A percentile compares a stretch with the other conserved stretches of the same genome.
phyloP scores from a whole-genome alignment of 2,329 filamentous ascomycete species.

The Cercospora brassicicola region DNA sequence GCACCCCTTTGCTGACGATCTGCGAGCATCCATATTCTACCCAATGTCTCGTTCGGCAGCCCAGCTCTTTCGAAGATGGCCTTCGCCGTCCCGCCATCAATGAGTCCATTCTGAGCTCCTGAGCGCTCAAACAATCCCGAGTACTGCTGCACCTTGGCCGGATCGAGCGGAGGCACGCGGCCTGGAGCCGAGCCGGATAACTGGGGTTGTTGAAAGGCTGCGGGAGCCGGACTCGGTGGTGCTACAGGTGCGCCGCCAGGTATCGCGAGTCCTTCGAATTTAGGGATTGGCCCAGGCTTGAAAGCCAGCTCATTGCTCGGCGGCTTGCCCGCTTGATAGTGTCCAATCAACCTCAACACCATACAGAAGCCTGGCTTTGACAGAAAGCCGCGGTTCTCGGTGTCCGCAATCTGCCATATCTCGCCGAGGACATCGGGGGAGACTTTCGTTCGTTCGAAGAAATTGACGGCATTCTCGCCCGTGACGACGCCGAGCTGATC shows the following conservation, averaged over 20 bases:
- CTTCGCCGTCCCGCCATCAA: slow-evolving; percentile 74
- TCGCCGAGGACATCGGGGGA: slow-evolving; percentile 83
- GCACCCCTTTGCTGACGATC: slow-evolving; percentile 91
- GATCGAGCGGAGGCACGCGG: slow-evolving; percentile 82
- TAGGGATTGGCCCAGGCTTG: slow-evolving; percentile 82
- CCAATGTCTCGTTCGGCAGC: slow-evolving; percentile 83
- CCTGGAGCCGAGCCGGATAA: slow-evolving; percentile 59
- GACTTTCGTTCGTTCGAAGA: slow-evolving; percentile 94
- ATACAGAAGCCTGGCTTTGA: slow-evolving; percentile 91
- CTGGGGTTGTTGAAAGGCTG: slow-evolving; percentile 35
- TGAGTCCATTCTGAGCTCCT: slow-evolving; percentile 69
- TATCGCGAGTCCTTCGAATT: slow-evolving; percentile 76
- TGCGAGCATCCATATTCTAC: slow-evolving; percentile 93
- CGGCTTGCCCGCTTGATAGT: slow-evolving; percentile 84
- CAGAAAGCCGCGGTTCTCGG: slow-evolving; percentile 89
- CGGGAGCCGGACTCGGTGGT: slow-evolving; percentile 29
- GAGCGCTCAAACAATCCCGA: slow-evolving; percentile 87
- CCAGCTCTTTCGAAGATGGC: slow-evolving; percentile 93
- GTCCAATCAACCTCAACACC: slow-evolving; percentile 89
- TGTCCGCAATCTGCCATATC: slow-evolving; percentile 99
- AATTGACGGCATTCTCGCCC: slow-evolving; percentile 92
- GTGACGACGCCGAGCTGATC: slow-evolving; percentile 92
- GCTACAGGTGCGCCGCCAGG: slow-evolving; percentile 26
- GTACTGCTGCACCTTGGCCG: slow-evolving; percentile 89
- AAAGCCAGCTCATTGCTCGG: slow-evolving; percentile 79